phyloP scores from a whole-genome alignment of 495 filamentous ascomycete species.

The Penicillium dipodomyicola region DNA sequence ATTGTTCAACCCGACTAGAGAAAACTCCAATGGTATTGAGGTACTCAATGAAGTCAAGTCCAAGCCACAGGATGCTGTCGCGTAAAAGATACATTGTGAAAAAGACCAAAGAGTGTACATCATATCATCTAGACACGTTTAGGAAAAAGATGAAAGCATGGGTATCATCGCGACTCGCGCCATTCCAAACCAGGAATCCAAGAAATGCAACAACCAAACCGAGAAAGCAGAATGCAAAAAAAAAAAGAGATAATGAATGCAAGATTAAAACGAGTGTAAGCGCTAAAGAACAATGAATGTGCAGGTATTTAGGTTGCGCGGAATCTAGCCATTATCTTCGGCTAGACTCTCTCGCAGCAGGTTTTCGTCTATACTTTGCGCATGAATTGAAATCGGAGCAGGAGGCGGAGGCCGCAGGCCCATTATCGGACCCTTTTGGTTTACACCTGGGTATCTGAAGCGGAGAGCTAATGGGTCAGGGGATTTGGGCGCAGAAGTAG shows the following conservation, averaged over 20 bases:
- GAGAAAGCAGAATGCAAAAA: constrained; percentile 4
- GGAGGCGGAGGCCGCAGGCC: constrained; percentile 36
- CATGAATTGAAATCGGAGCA: constrained; percentile 34
- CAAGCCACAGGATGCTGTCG: background rate
- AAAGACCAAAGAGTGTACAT: constrained; percentile 1
- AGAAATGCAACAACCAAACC: constrained; percentile 8
- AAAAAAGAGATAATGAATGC: constrained; percentile 8
- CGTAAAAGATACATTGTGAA: background rate
- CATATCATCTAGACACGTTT: constrained; percentile 4
- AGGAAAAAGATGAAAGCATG: constrained; percentile 14
- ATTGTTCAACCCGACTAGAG: background rate
- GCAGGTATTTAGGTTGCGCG: constrained; percentile 1
- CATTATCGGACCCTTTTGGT: constrained; percentile 49
- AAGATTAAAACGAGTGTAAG: constrained; percentile 11
- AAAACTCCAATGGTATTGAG: background rate
- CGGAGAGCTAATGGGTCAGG: constrained; percentile 13
- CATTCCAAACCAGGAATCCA: constrained; percentile 8
- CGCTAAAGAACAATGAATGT: constrained; percentile 10
- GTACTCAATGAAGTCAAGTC: background rate
- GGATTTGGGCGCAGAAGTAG: background rate
- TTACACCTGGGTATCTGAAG: constrained; percentile 47
- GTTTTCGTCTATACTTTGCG: constrained; percentile 37
- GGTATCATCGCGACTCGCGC: constrained; percentile 12
- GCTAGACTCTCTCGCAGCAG: constrained; percentile 43
- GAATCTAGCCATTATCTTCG: constrained; percentile 20